These are phyloP conservation scores for Plasmodium gallinaceum DNA, from an alignment of 169 alveolate species.

Conservation along the genomic window DNA sequence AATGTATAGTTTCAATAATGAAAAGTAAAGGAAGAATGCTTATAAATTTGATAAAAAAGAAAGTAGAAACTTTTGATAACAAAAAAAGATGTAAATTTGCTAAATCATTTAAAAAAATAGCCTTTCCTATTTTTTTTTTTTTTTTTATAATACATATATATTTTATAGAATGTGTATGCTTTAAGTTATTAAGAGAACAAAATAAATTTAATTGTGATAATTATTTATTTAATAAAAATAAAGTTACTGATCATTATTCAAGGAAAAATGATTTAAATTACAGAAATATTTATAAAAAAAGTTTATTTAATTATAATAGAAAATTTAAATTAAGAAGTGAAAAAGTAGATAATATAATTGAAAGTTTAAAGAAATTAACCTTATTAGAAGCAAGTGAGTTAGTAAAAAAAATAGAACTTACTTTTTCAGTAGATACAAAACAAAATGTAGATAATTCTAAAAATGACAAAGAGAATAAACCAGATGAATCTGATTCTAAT, in stretches of 20 bases:
- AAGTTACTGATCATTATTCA: conserved; percentile 11
- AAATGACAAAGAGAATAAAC: conserved; percentile 41
- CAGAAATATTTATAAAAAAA: conserved; percentile 20
- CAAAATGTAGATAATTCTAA: conserved; percentile 74
- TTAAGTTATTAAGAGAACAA: conserved; percentile 21
- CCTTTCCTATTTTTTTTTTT: conserved; percentile 2
- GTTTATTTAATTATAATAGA: neutral
- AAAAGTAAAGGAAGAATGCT: conserved; percentile 24
- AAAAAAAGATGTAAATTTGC: neutral
- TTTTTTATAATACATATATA: conserved; percentile 14
- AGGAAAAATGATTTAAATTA: conserved; percentile 42
- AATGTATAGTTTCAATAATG: conserved; percentile 62
- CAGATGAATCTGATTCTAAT: conserved; percentile 63
- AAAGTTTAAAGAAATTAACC: conserved; percentile 80
- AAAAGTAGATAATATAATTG: conserved; percentile 82
- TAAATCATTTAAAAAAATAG: conserved; percentile 4
- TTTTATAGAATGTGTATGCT: conserved; percentile 3
- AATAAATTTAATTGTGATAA: conserved; percentile 10
- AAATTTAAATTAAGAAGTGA: conserved; percentile 42
- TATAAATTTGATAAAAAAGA: conserved; percentile 23
- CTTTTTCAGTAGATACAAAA: conserved; percentile 83
- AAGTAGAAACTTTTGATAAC: neutral
- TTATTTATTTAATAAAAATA: conserved; percentile 21
- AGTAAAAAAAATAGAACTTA: conserved; percentile 85
- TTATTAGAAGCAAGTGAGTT: conserved; percentile 86